Evolutionary conservation across 306 rosid species (phyloP), one percentile per base, ranked within the genome.

Genomic region (Glycine latifolia): DNA sequence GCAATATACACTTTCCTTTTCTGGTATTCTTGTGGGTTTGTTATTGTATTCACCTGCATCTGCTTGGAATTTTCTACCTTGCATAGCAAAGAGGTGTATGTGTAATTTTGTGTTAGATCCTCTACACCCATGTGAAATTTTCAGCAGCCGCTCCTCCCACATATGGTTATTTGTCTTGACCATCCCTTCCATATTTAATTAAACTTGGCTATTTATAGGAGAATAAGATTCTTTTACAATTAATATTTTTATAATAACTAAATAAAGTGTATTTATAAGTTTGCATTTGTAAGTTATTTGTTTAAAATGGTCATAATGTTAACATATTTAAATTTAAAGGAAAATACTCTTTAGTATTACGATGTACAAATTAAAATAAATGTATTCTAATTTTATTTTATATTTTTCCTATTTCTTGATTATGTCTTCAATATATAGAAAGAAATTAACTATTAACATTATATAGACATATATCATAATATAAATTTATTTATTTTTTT

Each of bases 1-100:
- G 10, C 83, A 63, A 17, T 4, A 43, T 4, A 60, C 71, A 15
- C 85, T 81, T 89, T 88, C 89, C 88, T 63, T 71, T 73, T 81
- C 14, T 20, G 59, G 94, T 17, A 81, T 83, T 71, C 67, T 61
- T 74, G 82, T 83, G 85, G 75, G 39, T 69, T 78, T 62, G 43
- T 72, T 41, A 14, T 9, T 31, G 43, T 69, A 54, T 80, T 76
- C 86, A 62, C 76, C 68, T 56, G 58, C 59, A 37, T 20, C 67
- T 49, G 5, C 82, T 71, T 67, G 47, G 71, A 70, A 39, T 73
- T 71, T 82, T 68, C 63, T 73, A 35, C 66, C 46, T n/a, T 59
- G 6, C 37, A 59, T 43, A 43, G 47, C 73, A 35, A 20, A 0
- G 11, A 73, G 50, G 13, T 8, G 11, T 56, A 7, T 79, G 10